Conservation (phyloP, 768 basidiomycete species). For the Lyophyllum semitale region DNA sequence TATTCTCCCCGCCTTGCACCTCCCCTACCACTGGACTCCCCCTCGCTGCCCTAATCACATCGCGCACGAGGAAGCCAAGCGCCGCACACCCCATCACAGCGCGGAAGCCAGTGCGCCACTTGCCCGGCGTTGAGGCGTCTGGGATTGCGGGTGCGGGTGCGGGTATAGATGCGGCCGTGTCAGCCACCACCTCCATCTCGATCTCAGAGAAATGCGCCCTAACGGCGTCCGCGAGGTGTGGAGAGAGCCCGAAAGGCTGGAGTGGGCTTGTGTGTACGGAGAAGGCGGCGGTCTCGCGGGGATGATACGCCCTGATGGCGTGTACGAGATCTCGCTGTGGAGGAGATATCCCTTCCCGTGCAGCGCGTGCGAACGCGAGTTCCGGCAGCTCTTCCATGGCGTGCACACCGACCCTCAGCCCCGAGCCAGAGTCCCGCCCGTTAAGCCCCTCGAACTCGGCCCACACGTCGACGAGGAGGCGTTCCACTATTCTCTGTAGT, state of each 20-base stretch:
- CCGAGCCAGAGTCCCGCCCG: too few species aligned
- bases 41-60: too few species aligned
- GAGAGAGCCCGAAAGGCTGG: not conserved
- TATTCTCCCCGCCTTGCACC: too few species aligned
- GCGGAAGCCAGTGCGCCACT: not conserved
- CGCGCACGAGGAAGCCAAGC: not conserved
- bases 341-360: not conserved
- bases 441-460: not conserved
- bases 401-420: too few species aligned
- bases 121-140: too few species aligned
- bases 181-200: not conserved
- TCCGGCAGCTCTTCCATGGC: too few species aligned
- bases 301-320: too few species aligned
- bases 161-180: not conserved
- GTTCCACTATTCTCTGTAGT: not conserved
- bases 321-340: too few species aligned
- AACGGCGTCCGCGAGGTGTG: not conserved
- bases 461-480: not conserved
- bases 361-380: too few species aligned
- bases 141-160: too few species aligned
- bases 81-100: not conserved
- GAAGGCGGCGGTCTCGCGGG: too few species aligned
- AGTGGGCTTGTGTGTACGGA: not conserved
- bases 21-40: too few species aligned
- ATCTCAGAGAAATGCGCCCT: not conserved